A percentile compares a stretch with the other conserved stretches of the same genome.
phyloP scores from a whole-genome alignment of 148 eudicot genomes.

The Vaccinium vitisidaea region DNA sequence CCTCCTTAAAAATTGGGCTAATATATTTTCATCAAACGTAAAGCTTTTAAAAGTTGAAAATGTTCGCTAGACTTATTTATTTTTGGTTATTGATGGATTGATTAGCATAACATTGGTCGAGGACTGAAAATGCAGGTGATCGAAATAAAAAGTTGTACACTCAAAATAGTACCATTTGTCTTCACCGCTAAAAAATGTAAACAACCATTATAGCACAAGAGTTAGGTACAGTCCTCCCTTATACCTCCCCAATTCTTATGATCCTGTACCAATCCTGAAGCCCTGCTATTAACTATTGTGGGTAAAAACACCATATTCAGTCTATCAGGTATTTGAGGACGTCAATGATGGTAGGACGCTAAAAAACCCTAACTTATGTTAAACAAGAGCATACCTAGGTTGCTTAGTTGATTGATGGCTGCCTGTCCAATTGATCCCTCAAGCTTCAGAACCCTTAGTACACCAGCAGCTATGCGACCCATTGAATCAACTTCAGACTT shows the following conservation, averaged over 20 bases:
- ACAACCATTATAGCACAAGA: not conserved
- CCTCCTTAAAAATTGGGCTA: not conserved
- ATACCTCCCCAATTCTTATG: not conserved
- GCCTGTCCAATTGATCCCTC: constrained; percentile 80
- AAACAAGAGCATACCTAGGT: constrained; percentile 61
- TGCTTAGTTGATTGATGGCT: constrained; percentile 77
- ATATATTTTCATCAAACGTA: not conserved
- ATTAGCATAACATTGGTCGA: not conserved
- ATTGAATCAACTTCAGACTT: constrained; percentile 87
- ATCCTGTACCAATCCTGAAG: not conserved
- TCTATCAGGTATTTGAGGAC: not conserved
- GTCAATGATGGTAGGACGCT: not conserved
- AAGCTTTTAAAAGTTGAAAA: not conserved
- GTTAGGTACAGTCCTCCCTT: not conserved
- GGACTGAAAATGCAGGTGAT: not conserved
- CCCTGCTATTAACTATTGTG: not conserved
- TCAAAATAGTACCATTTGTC: not conserved
- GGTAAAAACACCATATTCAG: not conserved
- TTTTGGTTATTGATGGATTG: not conserved
- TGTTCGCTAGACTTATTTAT: not conserved
- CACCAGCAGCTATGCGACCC: constrained; percentile 79
- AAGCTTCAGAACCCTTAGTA: constrained; percentile 75
- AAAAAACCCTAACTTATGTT: not conserved
- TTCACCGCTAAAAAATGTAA: not conserved
- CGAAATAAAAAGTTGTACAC: not conserved